A percentile compares a stretch with the other conserved stretches of the same genome.
These are phyloP conservation scores for Aspergillus bridgeri DNA, from an alignment of 495 filamentous ascomycete species.

Conservation along the genomic window DNA sequence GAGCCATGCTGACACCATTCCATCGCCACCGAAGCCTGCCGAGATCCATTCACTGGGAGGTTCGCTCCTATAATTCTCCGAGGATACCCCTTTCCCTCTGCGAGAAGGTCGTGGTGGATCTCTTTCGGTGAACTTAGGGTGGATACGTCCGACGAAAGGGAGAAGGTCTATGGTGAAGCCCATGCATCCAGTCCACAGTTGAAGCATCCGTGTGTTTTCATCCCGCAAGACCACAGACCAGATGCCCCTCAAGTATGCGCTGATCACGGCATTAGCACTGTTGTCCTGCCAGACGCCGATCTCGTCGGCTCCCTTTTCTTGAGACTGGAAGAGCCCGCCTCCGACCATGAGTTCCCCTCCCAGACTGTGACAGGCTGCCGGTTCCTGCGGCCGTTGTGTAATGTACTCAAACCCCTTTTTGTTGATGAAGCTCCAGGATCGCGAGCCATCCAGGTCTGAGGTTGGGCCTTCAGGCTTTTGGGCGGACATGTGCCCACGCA, in stretches of 20 bases:
- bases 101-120: constrained; percentile 1
- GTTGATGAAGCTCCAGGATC: constrained; percentile 33
- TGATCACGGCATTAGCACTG: constrained; percentile 9
- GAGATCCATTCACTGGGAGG: constrained; percentile 39
- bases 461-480: constrained; percentile 27
- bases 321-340: constrained; percentile 31
- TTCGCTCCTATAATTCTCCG: neutral
- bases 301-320: constrained; percentile 23
- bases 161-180: constrained; percentile 42
- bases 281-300: constrained; percentile 35
- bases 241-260: constrained; percentile 11
- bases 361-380: constrained; percentile 9
- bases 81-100: neutral
- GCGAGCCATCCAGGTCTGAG: constrained; percentile 12
- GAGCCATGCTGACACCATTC: constrained; percentile 36
- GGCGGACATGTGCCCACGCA: constrained; percentile 46
- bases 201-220: constrained; percentile 7
- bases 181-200: constrained; percentile 44
- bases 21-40: constrained; percentile 45
- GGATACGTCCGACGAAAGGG: constrained; percentile 45
- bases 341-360: constrained; percentile 34
- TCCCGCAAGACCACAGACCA: constrained; percentile 4
- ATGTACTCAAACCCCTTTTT: constrained; percentile 35
- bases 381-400: constrained; percentile 23
- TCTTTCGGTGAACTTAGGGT: constrained; percentile 21